These are phyloP conservation scores for Ophiostoma piceae DNA, from an alignment of 2,329 filamentous ascomycete species.

Conservation along the genomic window DNA sequence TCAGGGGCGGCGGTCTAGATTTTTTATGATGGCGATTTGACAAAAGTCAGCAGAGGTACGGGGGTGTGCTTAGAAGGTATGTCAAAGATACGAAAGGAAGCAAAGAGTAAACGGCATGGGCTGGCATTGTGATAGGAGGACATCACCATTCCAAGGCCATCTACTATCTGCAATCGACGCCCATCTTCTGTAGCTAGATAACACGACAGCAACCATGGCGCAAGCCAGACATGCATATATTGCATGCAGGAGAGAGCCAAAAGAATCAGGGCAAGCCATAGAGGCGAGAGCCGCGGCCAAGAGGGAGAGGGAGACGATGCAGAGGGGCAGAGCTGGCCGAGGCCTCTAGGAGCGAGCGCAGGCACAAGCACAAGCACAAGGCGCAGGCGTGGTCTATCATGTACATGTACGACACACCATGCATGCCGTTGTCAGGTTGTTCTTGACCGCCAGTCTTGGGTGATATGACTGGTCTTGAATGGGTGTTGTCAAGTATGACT, in stretches of 20 bases:
- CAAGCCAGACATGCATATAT: slow-evolving; percentile 9
- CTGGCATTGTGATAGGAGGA: not conserved
- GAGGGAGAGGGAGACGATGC: not conserved
- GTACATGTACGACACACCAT: slow-evolving; percentile 5
- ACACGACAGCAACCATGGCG: not conserved
- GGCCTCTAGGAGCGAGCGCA: not conserved
- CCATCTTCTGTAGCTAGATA: not conserved
- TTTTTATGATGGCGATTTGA: not conserved
- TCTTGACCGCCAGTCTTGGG: slow-evolving; percentile 6
- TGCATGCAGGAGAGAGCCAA: not conserved
- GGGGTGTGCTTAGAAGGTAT: not conserved
- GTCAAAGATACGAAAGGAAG: not conserved
- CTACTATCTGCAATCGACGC: not conserved
- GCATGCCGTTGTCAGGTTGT: not conserved
- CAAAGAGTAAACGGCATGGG: not conserved
- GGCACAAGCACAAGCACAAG: not conserved
- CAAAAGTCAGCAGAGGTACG: not conserved
- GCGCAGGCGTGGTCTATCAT: not conserved
- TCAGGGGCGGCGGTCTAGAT: not conserved
- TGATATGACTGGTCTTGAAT: not conserved
- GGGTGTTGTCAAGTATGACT: too few relatives aligned
- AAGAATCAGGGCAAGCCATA: not conserved
- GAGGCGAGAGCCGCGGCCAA: not conserved
- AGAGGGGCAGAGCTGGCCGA: not conserved
- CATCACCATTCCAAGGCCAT: too few relatives aligned